phyloP scores from a whole-genome alignment of 129 eudicot genomes.

The Chrysanthemum lavandulifolium region DNA sequence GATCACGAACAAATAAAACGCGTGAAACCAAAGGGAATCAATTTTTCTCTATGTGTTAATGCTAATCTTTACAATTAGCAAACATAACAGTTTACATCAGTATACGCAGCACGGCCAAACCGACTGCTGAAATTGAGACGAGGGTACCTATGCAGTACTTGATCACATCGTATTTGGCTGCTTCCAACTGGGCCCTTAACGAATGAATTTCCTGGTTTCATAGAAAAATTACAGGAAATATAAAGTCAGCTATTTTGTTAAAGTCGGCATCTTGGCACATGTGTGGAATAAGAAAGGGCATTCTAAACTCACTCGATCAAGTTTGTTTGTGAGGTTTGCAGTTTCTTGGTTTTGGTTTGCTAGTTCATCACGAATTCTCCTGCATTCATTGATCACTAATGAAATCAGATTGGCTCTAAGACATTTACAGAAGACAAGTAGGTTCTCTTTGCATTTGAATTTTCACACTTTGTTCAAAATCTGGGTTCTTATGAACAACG shows the following conservation, averaged over 20 bases:
- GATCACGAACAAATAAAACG: conserved; percentile 33
- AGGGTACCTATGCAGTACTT: conserved; percentile 98
- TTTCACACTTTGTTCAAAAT: background rate
- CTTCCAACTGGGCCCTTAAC: conserved; percentile 83
- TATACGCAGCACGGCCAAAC: conserved; percentile 85
- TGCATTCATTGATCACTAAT: conserved; percentile 32
- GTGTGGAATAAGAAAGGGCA: background rate
- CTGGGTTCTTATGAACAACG: background rate
- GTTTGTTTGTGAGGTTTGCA: conserved; percentile 85
- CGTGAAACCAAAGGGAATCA: conserved; percentile 8
- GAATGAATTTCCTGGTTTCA: conserved; percentile 81
- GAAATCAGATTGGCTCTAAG: background rate
- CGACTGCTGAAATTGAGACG: conserved; percentile 87
- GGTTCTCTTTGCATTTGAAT: conserved; percentile 1
- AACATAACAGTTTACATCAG: conserved; percentile 42
- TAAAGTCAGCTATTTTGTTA: conserved; percentile 3
- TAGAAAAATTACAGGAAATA: background rate
- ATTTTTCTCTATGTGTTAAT: conserved; percentile 34
- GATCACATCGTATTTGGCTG: conserved; percentile 90
- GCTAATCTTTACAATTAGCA: conserved; percentile 33
- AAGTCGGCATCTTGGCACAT: background rate
- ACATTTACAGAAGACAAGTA: background rate
- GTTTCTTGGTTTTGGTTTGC: conserved; percentile 90
- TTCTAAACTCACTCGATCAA: conserved; percentile 67
- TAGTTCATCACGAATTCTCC: conserved; percentile 93